Evolutionary conservation across 2,329 filamentous ascomycete genomes (phyloP), one percentile per base, ranked within the genome.

Genomic region (Hymenoscyphus repandus): DNA sequence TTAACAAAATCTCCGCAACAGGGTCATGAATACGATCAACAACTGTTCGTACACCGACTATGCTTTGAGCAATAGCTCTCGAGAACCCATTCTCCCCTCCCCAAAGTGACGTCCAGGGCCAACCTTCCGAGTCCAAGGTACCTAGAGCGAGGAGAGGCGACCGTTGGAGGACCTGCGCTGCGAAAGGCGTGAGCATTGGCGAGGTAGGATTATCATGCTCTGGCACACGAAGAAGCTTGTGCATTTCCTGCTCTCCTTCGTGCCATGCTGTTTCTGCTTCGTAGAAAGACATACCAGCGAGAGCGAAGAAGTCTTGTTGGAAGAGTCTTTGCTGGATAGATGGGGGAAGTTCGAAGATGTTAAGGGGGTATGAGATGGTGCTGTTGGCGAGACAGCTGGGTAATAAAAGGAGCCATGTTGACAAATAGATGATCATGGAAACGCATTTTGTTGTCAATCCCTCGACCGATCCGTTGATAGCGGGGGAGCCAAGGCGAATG

Each of bases 101-200:
- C 81, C 86, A 86, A 6, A 95, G 56, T 0, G 86, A 86, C 13
- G 85, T 86, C 89, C 89, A 95, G 1, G 86, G 88, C 17, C 79
- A 72, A 2, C 77, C 77, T 17, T 81, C 62, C 2, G 70, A 67
- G 62, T 93, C 88, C 1, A 91, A 69, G 0, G 86, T 80, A 1
- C 89, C 89, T 15, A 95, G 69, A 0, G 87, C 88, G 12, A 93
- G 72, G 6, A 93, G 72, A 1, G 87, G 82, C 0, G 81, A 83
- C 13, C 70, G 69, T 45, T 77, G 73, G 2, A 90, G 74, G 54
- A 87, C 77, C 55, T 74, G 71, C 1, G 74, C 79, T 18, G 85
- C 83, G 13, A 79, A 74, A 5, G 74, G 72, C 0, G 81, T 81
- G 1, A 93, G 74, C 47, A 80, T 81, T 1, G 76, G 72, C 1